Evolutionary conservation across 1,139 yeast genomes (phyloP).

Genomic region (Yamadazyma epiphylla): DNA sequence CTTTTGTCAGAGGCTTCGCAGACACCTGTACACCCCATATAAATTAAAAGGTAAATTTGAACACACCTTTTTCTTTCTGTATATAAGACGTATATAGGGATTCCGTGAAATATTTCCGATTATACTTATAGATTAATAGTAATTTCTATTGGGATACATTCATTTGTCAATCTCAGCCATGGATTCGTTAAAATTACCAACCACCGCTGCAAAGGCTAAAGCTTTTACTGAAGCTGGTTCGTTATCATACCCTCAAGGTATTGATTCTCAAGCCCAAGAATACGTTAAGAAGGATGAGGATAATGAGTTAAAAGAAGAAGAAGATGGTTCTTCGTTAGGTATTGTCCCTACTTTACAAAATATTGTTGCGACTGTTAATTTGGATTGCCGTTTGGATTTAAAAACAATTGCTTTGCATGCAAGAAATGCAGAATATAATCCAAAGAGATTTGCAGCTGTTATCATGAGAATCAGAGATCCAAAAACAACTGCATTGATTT

Average conservation of each 20-base stretch:
- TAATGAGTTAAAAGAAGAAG: constrained; percentile 47
- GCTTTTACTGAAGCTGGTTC: constrained; percentile 70
- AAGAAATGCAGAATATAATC: constrained; percentile 98
- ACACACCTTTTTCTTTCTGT: too few species aligned
- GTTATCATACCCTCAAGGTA: constrained; percentile 56
- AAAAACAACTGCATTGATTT: constrained; percentile 94
- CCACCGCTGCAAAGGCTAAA: constrained; percentile 78
- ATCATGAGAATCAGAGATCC: constrained; percentile 99
- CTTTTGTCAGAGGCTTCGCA: not conserved
- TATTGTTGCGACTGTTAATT: constrained; percentile 95
- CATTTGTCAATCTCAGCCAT: constrained; percentile 43
- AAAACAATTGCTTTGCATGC: constrained; percentile 98
- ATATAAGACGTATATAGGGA: too few species aligned
- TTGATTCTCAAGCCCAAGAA: constrained; percentile 14
- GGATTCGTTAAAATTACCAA: constrained; percentile 76
- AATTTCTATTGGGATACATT: constrained; percentile 37
- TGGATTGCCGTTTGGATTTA: constrained; percentile 92
- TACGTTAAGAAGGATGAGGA: constrained; percentile 25
- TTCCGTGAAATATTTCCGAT: too few species aligned
- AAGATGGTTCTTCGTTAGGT: constrained; percentile 78
- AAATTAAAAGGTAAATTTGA: not conserved
- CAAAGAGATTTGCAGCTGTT: constrained; percentile 97
- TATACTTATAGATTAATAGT: not conserved
- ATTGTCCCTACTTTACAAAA: constrained; percentile 95
- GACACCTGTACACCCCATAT: not conserved